These are phyloP conservation scores for Ceratocystis huliohia DNA, from an alignment of 2,329 filamentous ascomycete genomes.

Conservation along the genomic window DNA sequence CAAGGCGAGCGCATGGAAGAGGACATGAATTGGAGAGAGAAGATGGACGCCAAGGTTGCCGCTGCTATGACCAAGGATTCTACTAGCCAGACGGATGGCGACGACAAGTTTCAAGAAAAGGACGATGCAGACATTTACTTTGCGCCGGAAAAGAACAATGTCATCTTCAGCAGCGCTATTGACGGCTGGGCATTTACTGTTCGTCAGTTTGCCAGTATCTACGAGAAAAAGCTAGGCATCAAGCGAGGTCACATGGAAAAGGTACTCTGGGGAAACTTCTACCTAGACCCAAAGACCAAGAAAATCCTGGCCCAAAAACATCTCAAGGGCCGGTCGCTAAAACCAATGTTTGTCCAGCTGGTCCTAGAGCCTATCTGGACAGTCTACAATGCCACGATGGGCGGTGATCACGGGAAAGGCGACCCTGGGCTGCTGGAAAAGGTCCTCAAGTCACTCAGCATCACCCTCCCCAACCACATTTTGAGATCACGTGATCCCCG, in stretches of 20 bases:
- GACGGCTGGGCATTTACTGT: constrained; percentile 99
- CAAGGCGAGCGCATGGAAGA: constrained; percentile 98
- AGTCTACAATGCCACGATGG: constrained; percentile 80
- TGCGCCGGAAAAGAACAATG: constrained; percentile 94
- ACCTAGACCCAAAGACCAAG: constrained; percentile 92
- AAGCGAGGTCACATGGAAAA: constrained; percentile 81
- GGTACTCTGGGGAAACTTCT: constrained; percentile 93
- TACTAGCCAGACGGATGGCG: constrained; percentile 35
- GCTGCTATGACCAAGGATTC: constrained; percentile 52
- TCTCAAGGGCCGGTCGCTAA: constrained; percentile 77
- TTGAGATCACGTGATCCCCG: constrained; percentile 72
- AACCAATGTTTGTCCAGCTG: constrained; percentile 94
- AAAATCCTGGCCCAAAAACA: constrained; percentile 84
- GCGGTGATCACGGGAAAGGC: constrained; percentile 68
- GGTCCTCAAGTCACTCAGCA: constrained; percentile 79
- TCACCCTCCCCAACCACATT: constrained; percentile 75
- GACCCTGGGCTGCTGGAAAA: constrained; percentile 77
- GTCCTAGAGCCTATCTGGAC: constrained; percentile 95
- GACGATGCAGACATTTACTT: constrained; percentile 98
- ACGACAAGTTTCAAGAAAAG: constrained; percentile 67
- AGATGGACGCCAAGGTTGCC: constrained; percentile 73
- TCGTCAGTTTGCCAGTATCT: constrained; percentile 80
- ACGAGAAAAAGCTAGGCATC: constrained; percentile 94
- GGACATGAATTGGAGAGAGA: constrained; percentile 88
- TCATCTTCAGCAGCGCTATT: constrained; percentile 94